Base-by-base conservation (phyloP, 2,329 filamentous ascomycete species). In the Calonectria hawksworthii region DNA sequence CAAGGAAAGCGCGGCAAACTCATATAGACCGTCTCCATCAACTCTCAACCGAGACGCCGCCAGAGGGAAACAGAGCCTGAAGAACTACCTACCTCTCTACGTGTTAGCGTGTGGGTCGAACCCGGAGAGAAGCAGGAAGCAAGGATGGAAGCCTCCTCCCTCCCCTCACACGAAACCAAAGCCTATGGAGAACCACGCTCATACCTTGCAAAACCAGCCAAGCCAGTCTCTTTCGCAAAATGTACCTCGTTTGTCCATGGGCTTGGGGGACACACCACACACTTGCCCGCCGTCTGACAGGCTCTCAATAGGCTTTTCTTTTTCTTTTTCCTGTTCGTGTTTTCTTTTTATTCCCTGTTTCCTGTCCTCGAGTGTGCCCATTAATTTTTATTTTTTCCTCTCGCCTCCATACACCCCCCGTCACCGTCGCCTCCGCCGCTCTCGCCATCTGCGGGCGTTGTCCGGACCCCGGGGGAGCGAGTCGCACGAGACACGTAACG, bases 231-330 rank as follows among this genome's bases (percentile, higher is more conserved):
- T 41, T 52, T 63, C 68, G 68, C 67, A 69, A 69, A 26, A 69
- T 50, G 67, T 69, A 69, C 67, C 52, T 69, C 51, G 36, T 61
- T 69, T 56, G 52, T 61, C 36, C 38, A 65, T 32, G 41, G 36
- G 11, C n/a, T 28, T 41, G 61, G 59, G n/a, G 34, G 21, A 18
- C 34, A 63, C 56, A 41, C 36, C 36, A 63, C 14, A 14, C 23
- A 26, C 56, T 61, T 14, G 9, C 56, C 18, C 23, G 36, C 56
- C 23, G 13, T 59, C 51, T 21, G 47, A 16, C 13, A 21, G 28
- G 23, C 30, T 69, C 32, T 50, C 30, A 50, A 70, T 56, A 44
- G 68, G 34, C 28, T 67, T 79, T 78, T 74, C 69, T 52, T 59
- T 73, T 63, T 68, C 64, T 52, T 56, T 70, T 68, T 44, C 63